A percentile compares a stretch with the other conserved stretches of the same genome.
Conservation (phyloP, 2,329 filamentous ascomycete genomes). For the Penicillium sp. region DNA sequence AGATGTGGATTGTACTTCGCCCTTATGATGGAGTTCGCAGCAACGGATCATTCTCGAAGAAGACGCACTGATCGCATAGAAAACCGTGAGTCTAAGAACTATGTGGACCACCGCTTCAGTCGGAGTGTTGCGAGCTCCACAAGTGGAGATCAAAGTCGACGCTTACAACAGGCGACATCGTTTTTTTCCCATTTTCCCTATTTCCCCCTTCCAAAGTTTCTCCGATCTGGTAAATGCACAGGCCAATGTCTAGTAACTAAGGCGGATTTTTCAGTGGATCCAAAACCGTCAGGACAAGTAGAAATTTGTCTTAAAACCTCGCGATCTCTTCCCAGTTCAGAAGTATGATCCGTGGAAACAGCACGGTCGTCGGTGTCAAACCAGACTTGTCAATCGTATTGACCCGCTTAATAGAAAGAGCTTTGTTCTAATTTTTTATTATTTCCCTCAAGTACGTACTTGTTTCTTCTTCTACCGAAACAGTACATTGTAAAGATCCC, state of each 20-base stretch:
- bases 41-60: constrained; percentile 8
- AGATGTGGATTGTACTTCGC: not conserved
- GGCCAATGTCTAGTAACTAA: constrained; percentile 5
- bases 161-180: constrained; percentile 4
- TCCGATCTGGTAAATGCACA: not conserved
- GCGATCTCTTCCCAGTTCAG: not conserved
- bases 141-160: constrained; percentile 10
- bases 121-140: constrained; percentile 15
- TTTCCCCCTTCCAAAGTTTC: not conserved
- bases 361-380: constrained; percentile 9
- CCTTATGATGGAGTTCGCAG: not conserved
- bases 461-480: not conserved
- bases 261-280: not conserved
- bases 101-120: constrained; percentile 1
- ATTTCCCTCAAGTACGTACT: not conserved
- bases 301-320: not conserved
- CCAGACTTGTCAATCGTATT: constrained; percentile 4
- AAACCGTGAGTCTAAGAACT: constrained; percentile 1
- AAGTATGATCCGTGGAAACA: constrained; percentile 7
- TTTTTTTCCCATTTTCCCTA: not conserved
- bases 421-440: not conserved
- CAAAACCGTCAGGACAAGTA: not conserved
- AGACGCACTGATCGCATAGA: constrained; percentile 18
- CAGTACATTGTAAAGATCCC: not conserved
- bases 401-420: not conserved